Conservation (phyloP, 768 basidiomycete genomes). For the Mycena haematopus region DNA sequence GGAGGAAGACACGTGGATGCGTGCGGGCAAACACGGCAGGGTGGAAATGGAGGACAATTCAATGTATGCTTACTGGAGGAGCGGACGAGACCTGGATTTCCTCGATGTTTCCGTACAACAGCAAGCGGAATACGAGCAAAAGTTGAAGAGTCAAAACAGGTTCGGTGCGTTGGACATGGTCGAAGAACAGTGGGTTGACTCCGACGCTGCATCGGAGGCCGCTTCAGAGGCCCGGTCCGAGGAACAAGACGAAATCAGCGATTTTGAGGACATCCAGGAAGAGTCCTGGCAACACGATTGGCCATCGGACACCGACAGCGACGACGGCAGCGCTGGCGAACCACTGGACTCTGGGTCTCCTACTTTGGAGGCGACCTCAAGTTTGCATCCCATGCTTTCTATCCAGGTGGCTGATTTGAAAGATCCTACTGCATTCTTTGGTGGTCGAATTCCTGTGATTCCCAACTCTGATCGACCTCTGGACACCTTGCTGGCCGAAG, state of each 20-base stretch:
- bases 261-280: constrained; percentile 33
- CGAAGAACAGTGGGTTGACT: background rate
- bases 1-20: constrained; percentile 40
- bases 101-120: constrained; percentile 33
- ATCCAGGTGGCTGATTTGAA: constrained; percentile 34
- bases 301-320: background rate
- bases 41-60: constrained; percentile 37
- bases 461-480: constrained; percentile 47
- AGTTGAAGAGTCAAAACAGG: constrained; percentile 16
- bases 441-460: constrained; percentile 41
- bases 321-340: background rate
- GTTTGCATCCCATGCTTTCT: background rate
- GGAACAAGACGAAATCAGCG: constrained; percentile 26
- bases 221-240: constrained; percentile 1
- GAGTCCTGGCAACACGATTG: constrained; percentile 40
- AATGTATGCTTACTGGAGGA: constrained; percentile 59
- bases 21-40: constrained; percentile 35
- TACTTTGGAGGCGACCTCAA: background rate
- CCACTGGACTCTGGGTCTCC: too few relatives aligned
- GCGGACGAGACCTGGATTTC: constrained; percentile 54
- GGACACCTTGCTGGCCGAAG: constrained; percentile 41
- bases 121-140: constrained; percentile 14
- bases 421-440: constrained; percentile 44
- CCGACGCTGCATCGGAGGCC: constrained; percentile 6
- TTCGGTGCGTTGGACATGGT: constrained; percentile 11